Evolutionary conservation across 2,329 filamentous ascomycete genomes (phyloP).

Genomic region (Tolypocladium tundrense): DNA sequence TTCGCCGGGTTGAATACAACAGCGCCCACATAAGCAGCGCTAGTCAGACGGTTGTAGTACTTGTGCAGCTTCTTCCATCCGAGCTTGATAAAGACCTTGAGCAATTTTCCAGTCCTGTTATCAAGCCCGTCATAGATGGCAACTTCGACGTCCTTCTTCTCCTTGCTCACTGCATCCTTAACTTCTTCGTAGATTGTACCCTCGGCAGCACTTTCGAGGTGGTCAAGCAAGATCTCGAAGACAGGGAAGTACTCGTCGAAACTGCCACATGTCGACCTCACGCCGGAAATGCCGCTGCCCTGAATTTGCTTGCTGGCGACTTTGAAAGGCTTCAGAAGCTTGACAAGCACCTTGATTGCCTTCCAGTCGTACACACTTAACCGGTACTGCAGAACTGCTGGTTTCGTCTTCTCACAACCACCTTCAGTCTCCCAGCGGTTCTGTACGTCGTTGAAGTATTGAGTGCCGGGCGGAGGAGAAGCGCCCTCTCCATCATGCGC

Average conservation of each 20-base stretch:
- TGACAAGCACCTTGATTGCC: background rate
- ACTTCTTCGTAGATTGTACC: conserved; percentile 1
- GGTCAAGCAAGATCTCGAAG: conserved; percentile 2
- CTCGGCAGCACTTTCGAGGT: conserved; percentile 1
- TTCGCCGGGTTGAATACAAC: conserved; percentile 1
- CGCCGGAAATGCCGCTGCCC: background rate
- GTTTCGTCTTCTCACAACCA: no score
- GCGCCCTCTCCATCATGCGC: no score
- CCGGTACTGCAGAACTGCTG: no score
- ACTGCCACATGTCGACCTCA: background rate
- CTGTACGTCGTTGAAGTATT: no score
- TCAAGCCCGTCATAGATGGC: background rate
- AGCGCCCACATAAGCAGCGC: background rate
- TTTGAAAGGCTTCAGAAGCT: conserved; percentile 1
- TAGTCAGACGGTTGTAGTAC: conserved; percentile 1
- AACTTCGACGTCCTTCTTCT: background rate
- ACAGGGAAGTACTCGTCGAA: conserved; percentile 2
- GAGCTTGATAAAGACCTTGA: conserved; percentile 2
- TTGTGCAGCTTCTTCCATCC: conserved; percentile 1
- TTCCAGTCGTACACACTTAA: no score
- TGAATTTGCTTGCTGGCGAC: conserved; percentile 2
- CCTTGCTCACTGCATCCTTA: background rate
- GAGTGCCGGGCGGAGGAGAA: no score
- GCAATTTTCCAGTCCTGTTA: background rate
- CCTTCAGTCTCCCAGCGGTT: no score